Evolutionary conservation across 768 basidiomycete genomes (phyloP).

Genomic region (Inosperma sp.): DNA sequence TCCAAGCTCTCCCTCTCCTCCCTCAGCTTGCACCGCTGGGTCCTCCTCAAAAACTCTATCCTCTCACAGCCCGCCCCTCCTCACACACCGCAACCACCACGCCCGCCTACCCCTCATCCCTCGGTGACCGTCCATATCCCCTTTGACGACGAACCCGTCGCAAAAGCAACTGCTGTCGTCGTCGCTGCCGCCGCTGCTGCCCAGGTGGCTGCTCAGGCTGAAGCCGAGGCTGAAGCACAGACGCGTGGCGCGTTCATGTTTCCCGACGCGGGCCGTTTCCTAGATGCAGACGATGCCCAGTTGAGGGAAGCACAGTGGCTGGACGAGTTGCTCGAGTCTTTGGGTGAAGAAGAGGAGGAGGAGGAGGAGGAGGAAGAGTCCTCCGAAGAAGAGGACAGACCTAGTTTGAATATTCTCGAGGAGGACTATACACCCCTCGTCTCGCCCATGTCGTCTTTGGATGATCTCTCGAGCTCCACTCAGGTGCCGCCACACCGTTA

Average conservation of each 20-base stretch:
- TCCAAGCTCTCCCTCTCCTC: constrained; percentile 67
- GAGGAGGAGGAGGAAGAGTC: constrained; percentile 32
- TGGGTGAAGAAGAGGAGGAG: constrained; percentile 69
- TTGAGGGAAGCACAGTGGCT: constrained; percentile 71
- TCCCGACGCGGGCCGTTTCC: constrained; percentile 64
- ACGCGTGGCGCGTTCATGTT: constrained; percentile 67
- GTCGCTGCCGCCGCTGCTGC: too few species aligned
- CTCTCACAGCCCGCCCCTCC: constrained; percentile 18
- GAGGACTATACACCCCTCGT: constrained; percentile 55
- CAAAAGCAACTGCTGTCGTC: too few species aligned
- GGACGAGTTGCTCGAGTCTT: constrained; percentile 70
- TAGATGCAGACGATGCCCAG: constrained; percentile 32
- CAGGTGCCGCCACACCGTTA: constrained; percentile 43
- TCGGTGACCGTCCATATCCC: too few species aligned
- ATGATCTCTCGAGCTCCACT: constrained; percentile 58
- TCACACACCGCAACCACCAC: background rate
- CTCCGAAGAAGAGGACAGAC: constrained; percentile 46
- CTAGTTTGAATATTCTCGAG: constrained; percentile 51
- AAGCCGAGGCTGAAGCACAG: too few species aligned
- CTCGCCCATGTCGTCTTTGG: constrained; percentile 74
- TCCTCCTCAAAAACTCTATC: constrained; percentile 82
- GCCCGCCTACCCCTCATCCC: too few species aligned
- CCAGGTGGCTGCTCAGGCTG: too few species aligned
- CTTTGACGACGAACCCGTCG: too few species aligned
- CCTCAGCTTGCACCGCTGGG: constrained; percentile 81